phyloP scores from a whole-genome alignment of 2,329 filamentous ascomycete genomes.

The Epichloe hybrida region DNA sequence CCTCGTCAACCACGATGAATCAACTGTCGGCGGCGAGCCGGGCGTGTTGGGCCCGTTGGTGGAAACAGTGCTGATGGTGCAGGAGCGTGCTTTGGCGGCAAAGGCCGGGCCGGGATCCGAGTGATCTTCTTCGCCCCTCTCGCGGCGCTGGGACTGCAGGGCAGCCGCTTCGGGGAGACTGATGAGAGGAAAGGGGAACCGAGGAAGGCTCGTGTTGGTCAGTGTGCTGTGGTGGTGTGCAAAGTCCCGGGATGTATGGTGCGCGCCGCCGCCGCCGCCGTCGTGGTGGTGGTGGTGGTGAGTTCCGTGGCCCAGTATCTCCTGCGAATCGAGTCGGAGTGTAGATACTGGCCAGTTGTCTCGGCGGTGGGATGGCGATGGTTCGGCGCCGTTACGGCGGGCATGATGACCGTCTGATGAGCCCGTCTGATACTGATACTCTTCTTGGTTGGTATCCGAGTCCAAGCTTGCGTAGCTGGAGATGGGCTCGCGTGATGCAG shows the following conservation, averaged over 20 bases:
- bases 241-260: neutral
- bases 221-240: conserved; percentile 13
- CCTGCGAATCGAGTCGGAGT: conserved; percentile 3
- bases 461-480: conserved; percentile 20
- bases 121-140: conserved; percentile 24
- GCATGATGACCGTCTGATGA: neutral
- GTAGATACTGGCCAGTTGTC: neutral
- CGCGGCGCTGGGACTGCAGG: conserved; percentile 18
- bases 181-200: conserved; percentile 23
- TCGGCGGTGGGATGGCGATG: neutral
- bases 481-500: conserved; percentile 13
- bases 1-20: conserved; percentile 1
- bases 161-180: conserved; percentile 24
- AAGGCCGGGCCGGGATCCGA: conserved; percentile 18
- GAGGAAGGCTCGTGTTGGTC: conserved; percentile 11
- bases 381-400: neutral
- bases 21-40: conserved; percentile 8
- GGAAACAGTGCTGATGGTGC: conserved; percentile 18
- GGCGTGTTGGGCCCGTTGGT: conserved; percentile 16
- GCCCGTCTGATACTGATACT: neutral
- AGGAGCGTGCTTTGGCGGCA: conserved; percentile 15
- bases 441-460: conserved; percentile 10
- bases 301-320: conserved; percentile 3
- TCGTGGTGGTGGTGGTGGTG: neutral
- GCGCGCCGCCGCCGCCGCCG: neutral